Percentiles rank a stretch among this genome's conserved stretches.
Evolutionary conservation across 2,329 filamentous ascomycete genomes (phyloP).

Genomic region (Fusarium pseudoanthophilum): DNA sequence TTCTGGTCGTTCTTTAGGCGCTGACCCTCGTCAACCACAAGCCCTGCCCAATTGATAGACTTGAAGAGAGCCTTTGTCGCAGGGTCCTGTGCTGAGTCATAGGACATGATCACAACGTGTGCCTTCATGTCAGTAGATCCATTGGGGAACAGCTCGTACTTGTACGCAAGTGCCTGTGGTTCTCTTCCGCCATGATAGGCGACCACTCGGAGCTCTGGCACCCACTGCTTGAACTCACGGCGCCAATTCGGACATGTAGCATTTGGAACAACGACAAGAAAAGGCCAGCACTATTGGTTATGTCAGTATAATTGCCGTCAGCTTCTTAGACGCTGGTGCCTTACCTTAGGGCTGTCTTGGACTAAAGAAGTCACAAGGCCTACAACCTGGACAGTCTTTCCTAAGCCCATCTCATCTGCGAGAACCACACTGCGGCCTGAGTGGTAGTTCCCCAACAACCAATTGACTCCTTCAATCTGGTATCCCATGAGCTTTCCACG

Average conservation of each 20-base stretch:
- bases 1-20: slow-evolving; percentile 93
- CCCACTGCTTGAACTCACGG: slow-evolving; percentile 94
- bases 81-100: slow-evolving; percentile 85
- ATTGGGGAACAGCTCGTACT: slow-evolving; percentile 85
- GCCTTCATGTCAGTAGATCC: slow-evolving; percentile 76
- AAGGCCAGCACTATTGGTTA: slow-evolving; percentile 77
- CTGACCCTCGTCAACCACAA: slow-evolving; percentile 96
- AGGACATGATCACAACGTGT: slow-evolving; percentile 94
- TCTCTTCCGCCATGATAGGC: slow-evolving; percentile 85
- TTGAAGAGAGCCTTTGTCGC: slow-evolving; percentile 73
- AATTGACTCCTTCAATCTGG: slow-evolving; percentile 92
- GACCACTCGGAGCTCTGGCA: slow-evolving; percentile 86
- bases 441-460: slow-evolving; percentile 93
- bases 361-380: slow-evolving; percentile 80
- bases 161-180: slow-evolving; percentile 79
- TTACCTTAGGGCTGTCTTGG: slow-evolving; percentile 66
- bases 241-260: slow-evolving; percentile 98
- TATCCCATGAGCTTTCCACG: slow-evolving; percentile 92
- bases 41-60: slow-evolving; percentile 81
- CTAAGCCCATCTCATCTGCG: slow-evolving; percentile 97
- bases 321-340: background rate
- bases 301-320: slow-evolving; percentile 22
- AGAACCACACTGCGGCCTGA: slow-evolving; percentile 85
- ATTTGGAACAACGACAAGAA: slow-evolving; percentile 92
- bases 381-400: slow-evolving; percentile 96